These are phyloP conservation scores for Syncephalis plumigaleata DNA, from an alignment of 371 early-diverging fungal species.

Conservation along the genomic window DNA sequence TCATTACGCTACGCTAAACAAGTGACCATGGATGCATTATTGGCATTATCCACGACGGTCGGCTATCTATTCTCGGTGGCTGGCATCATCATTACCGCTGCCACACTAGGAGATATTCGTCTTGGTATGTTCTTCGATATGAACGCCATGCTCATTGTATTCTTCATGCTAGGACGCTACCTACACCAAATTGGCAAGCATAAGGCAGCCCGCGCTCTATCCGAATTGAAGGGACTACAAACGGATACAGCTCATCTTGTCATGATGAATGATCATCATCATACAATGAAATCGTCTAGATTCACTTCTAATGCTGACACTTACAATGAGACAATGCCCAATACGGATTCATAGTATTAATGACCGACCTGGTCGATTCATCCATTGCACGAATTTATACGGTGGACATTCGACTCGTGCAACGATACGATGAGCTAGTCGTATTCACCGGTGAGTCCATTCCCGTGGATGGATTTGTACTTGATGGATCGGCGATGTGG, in stretches of 20 bases:
- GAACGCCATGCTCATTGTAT: slow-evolving; percentile 40
- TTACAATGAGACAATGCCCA: too few species aligned
- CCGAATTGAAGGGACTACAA: slow-evolving; percentile 45
- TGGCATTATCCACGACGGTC: slow-evolving; percentile 45
- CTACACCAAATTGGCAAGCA: slow-evolving; percentile 49
- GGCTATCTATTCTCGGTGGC: slow-evolving; percentile 37
- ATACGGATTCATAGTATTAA: too few species aligned
- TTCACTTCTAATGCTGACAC: slow-evolving; percentile 1
- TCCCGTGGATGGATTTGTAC: slow-evolving; percentile 41
- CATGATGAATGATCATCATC: slow-evolving; percentile 8
- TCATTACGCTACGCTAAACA: slow-evolving; percentile 32
- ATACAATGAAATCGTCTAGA: slow-evolving; percentile 1
- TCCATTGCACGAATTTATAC: too few species aligned
- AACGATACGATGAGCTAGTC: slow-evolving; percentile 37
- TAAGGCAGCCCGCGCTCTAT: slow-evolving; percentile 46
- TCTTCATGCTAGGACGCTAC: slow-evolving; percentile 51
- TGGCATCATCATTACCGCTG: slow-evolving; percentile 26
- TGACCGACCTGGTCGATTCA: too few species aligned
- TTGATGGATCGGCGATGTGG: slow-evolving; percentile 37
- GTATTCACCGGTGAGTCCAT: slow-evolving; percentile 44
- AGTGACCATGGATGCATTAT: slow-evolving; percentile 51
- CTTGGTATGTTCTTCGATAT: slow-evolving; percentile 40
- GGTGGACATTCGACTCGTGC: background rate
- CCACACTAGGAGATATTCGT: slow-evolving; percentile 2
- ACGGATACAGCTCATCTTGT: slow-evolving; percentile 38